These are phyloP conservation scores for Rhodotorula sp. DNA, from an alignment of 1,284 basidiomycete genomes.

Conservation along the genomic window DNA sequence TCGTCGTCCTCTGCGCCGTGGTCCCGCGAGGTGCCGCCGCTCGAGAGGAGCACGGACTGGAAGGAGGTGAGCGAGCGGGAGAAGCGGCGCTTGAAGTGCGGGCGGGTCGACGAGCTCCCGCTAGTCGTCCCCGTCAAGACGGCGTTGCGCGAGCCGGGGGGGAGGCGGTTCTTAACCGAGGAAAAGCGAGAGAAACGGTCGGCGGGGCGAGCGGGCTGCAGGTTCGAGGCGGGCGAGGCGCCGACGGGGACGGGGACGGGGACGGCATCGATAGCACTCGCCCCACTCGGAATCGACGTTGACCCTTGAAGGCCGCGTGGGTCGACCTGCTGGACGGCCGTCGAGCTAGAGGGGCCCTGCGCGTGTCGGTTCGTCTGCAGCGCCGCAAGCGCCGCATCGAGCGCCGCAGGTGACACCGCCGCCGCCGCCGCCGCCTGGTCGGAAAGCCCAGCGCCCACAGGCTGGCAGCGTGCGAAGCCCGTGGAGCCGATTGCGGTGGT, in stretches of 20 bases:
- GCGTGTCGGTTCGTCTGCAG: background rate
- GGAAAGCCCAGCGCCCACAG: too few relatives aligned
- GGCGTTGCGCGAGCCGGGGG: background rate
- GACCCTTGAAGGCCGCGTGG: too few relatives aligned
- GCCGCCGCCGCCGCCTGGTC: background rate
- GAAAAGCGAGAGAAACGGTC: background rate
- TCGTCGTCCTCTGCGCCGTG: too few relatives aligned
- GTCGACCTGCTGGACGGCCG: too few relatives aligned
- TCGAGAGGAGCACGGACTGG: too few relatives aligned
- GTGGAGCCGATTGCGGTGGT: too few relatives aligned
- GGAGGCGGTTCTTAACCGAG: background rate
- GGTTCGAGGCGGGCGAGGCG: too few relatives aligned
- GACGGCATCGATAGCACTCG: too few relatives aligned
- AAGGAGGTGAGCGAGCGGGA: slow-evolving; percentile 13
- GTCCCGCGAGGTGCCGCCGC: background rate
- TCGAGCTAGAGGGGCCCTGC: background rate
- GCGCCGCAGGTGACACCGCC: background rate
- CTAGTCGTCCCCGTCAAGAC: background rate
- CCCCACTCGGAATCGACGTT: too few relatives aligned
- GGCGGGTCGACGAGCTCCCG: background rate
- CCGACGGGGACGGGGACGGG: too few relatives aligned
- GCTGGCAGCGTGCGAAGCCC: too few relatives aligned
- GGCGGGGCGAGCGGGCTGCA: background rate
- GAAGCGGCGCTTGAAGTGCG: slow-evolving; percentile 7
- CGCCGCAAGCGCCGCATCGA: background rate